Percentiles rank a stretch among this genome's conserved stretches.
Evolutionary conservation across 2,329 filamentous ascomycete species (phyloP).

Genomic region (Septoria linicola): DNA sequence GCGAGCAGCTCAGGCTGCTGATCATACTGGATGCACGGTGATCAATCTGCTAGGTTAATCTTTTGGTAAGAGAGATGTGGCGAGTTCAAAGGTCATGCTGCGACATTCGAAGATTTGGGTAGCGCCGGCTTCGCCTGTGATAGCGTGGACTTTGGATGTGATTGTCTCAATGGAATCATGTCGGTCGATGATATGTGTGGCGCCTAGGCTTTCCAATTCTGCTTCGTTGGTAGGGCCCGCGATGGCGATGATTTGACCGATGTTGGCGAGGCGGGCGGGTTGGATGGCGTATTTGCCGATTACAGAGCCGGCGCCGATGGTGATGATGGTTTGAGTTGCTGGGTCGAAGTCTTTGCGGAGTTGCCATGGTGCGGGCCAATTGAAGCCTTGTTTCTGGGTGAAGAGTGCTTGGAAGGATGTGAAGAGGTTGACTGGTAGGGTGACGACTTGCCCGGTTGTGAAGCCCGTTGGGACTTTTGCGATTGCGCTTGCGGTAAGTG

Average conservation of each 20-base stretch:
- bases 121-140: conserved; percentile 3
- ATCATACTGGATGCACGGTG: conserved; percentile 5
- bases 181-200: conserved; percentile 7
- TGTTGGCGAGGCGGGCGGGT: conserved; percentile 13
- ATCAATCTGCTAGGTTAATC: background rate
- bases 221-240: background rate
- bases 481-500: background rate
- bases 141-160: conserved; percentile 1
- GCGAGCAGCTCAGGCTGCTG: background rate
- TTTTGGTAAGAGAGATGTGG: conserved; percentile 2
- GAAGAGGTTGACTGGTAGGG: conserved; percentile 10
- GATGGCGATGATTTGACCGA: conserved; percentile 8
- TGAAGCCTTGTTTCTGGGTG: background rate
- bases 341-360: background rate
- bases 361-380: background rate
- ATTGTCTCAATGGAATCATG: background rate
- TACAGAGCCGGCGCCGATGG: conserved; percentile 10
- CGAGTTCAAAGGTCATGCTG: conserved; percentile 9
- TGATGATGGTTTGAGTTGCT: background rate
- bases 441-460: background rate
- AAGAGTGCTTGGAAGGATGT: conserved; percentile 11
- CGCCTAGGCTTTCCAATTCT: conserved; percentile 9
- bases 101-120: conserved; percentile 7
- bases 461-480: conserved; percentile 5
- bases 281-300: conserved; percentile 13